Evolutionary conservation across 2,329 filamentous ascomycete genomes (phyloP).

Genomic region (Ophiostoma perfectum): DNA sequence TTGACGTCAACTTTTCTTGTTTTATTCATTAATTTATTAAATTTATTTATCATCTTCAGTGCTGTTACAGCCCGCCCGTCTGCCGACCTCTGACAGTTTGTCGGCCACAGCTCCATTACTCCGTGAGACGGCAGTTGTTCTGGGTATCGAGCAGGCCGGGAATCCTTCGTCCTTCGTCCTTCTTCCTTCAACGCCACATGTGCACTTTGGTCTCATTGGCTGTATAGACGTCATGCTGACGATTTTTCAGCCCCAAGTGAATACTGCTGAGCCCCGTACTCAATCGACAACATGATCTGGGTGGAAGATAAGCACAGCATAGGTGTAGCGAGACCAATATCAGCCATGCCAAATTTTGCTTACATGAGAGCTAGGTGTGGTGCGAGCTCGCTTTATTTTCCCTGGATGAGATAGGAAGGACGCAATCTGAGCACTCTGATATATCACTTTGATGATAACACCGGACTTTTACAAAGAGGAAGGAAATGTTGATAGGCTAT

Average conservation of each 20-base stretch:
- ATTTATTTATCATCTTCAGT: no score
- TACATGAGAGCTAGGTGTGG: not conserved
- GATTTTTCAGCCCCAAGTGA: no score
- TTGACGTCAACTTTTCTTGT: no score
- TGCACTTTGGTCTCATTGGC: not conserved
- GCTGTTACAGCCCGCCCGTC: no score
- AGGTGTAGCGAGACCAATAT: not conserved
- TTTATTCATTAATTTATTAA: no score
- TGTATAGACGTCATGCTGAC: not conserved
- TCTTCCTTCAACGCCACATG: not conserved
- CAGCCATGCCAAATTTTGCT: not conserved
- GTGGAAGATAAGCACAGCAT: no score
- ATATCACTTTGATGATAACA: not conserved
- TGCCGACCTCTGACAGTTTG: not conserved
- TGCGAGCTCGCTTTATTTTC: not conserved
- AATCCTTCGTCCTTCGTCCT: not conserved
- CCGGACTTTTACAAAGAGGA: not conserved
- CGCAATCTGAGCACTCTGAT: not conserved
- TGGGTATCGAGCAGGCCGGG: no score
- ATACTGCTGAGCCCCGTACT: no score
- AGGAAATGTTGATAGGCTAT: not conserved
- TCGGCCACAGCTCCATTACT: not conserved
- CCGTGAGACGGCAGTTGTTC: slow-evolving; percentile 4
- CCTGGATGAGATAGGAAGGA: not conserved
- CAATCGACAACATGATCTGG: no score